Evolutionary conservation across 2,329 filamentous ascomycete species (phyloP).

Genomic region (Claviceps africana): DNA sequence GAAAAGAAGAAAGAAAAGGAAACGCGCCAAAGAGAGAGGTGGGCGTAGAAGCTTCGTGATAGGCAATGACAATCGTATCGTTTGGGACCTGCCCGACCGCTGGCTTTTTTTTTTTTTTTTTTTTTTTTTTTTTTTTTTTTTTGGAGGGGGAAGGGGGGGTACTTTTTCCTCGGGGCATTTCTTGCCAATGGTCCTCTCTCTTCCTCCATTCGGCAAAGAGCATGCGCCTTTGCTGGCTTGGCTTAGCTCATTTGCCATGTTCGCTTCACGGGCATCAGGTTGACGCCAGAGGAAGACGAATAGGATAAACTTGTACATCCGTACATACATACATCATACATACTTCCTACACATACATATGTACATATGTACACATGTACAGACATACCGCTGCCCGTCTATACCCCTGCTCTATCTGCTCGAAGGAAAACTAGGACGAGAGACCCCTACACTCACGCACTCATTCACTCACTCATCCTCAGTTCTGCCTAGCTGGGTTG

Average conservation of each 20-base stretch:
- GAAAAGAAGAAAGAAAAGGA: not conserved
- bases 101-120: not conserved
- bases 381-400: not conserved
- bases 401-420: not conserved
- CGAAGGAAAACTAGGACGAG: not conserved
- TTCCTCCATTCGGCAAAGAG: not conserved
- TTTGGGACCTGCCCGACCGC: not conserved
- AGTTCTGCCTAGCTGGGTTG: not conserved
- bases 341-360: no score
- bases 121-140: no score
- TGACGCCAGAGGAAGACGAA: not conserved
- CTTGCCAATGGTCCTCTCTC: not conserved
- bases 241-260: not conserved
- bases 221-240: not conserved
- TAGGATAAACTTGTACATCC: not conserved
- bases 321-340: no score
- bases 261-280: not conserved
- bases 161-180: not conserved
- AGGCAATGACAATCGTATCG: not conserved
- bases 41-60: not conserved
- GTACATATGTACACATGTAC: not conserved
- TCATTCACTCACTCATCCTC: not conserved
- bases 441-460: not conserved
- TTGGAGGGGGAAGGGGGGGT: no score
- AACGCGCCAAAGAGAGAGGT: not conserved